Percentiles rank a stretch among this genome's conserved stretches.
These are phyloP conservation scores for Schizonepeta tenuifolia DNA, from an alignment of 257 asterid species.

Conservation along the genomic window DNA sequence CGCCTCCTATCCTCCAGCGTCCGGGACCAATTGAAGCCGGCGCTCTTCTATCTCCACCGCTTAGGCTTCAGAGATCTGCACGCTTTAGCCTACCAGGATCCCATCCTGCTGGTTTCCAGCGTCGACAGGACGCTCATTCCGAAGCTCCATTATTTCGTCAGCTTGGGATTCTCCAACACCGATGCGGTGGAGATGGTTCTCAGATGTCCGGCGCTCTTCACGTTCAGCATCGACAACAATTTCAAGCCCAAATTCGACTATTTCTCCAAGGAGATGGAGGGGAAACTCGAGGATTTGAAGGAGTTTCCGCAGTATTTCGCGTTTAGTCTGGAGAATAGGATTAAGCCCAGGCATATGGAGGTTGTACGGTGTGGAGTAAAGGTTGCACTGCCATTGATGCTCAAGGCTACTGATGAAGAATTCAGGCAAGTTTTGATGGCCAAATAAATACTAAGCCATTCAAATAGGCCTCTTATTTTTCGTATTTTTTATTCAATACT, in stretches of 20 bases:
- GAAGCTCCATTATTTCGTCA: slow-evolving; percentile 57
- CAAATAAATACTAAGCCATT: slow-evolving; percentile 5
- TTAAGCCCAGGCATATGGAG: slow-evolving; percentile 67
- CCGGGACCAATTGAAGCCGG: slow-evolving; percentile 73
- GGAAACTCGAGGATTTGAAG: slow-evolving; percentile 61
- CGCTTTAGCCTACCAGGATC: slow-evolving; percentile 71
- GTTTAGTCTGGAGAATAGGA: slow-evolving; percentile 86
- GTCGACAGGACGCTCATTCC: slow-evolving; percentile 87
- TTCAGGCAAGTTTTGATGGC: slow-evolving; percentile 54
- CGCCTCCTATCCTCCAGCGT: slow-evolving; percentile 67
- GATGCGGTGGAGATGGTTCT: slow-evolving; percentile 74
- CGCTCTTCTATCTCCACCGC: slow-evolving; percentile 73
- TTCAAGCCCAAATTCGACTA: slow-evolving; percentile 83
- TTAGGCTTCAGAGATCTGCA: slow-evolving; percentile 64
- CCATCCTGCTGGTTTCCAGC: slow-evolving; percentile 74
- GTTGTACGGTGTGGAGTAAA: slow-evolving; percentile 49
- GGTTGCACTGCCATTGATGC: slow-evolving; percentile 70
- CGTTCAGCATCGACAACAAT: slow-evolving; percentile 80
- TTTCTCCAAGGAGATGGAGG: slow-evolving; percentile 60
- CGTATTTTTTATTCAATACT: too few relatives aligned
- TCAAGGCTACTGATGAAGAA: slow-evolving; percentile 69
- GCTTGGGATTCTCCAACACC: slow-evolving; percentile 57
- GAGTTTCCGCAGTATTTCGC: slow-evolving; percentile 84
- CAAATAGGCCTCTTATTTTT: background rate
- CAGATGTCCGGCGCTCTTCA: slow-evolving; percentile 81